Evolutionary conservation across 2,329 filamentous ascomycete genomes (phyloP).

Genomic region (Westerdykella aurantiaca): DNA sequence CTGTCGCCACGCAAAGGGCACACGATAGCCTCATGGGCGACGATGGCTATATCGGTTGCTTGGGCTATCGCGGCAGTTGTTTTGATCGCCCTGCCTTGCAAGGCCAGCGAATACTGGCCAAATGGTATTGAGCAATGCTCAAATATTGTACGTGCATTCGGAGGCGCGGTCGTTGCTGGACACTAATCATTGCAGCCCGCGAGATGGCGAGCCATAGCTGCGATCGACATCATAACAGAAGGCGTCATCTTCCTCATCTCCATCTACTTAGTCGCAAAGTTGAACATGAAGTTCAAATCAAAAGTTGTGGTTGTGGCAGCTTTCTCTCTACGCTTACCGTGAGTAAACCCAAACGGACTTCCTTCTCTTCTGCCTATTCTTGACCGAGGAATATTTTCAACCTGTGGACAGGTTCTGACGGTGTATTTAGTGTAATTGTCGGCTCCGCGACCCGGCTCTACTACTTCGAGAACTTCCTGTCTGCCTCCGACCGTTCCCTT

Average conservation of each 20-base stretch:
- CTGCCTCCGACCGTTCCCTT: slow-evolving; percentile 14
- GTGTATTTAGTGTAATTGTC: slow-evolving; percentile 12
- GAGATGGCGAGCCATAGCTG: slow-evolving; percentile 25
- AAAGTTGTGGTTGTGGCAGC: slow-evolving; percentile 26
- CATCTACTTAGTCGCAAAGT: slow-evolving; percentile 18
- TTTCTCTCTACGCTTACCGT: slow-evolving; percentile 26
- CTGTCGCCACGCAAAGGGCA: slow-evolving; percentile 20
- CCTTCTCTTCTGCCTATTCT: not conserved
- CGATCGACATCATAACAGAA: slow-evolving; percentile 26
- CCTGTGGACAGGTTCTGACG: not conserved
- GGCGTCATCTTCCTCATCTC: slow-evolving; percentile 24
- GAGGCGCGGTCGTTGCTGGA: not conserved
- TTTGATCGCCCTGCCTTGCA: slow-evolving; percentile 24
- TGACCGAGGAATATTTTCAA: too few relatives aligned
- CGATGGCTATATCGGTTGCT: slow-evolving; percentile 13
- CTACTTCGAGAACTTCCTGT: slow-evolving; percentile 18
- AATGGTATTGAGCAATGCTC: slow-evolving; percentile 11
- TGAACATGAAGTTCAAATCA: slow-evolving; percentile 22
- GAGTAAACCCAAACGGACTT: not conserved
- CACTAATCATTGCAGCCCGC: slow-evolving; percentile 11
- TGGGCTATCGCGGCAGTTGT: slow-evolving; percentile 22
- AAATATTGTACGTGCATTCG: slow-evolving; percentile 15
- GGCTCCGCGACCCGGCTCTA: slow-evolving; percentile 21
- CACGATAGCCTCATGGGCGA: slow-evolving; percentile 14
- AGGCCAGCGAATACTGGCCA: slow-evolving; percentile 15